Base-by-base conservation (phyloP, 2,329 filamentous ascomycete species). In the Colletotrichum gigasporum region DNA sequence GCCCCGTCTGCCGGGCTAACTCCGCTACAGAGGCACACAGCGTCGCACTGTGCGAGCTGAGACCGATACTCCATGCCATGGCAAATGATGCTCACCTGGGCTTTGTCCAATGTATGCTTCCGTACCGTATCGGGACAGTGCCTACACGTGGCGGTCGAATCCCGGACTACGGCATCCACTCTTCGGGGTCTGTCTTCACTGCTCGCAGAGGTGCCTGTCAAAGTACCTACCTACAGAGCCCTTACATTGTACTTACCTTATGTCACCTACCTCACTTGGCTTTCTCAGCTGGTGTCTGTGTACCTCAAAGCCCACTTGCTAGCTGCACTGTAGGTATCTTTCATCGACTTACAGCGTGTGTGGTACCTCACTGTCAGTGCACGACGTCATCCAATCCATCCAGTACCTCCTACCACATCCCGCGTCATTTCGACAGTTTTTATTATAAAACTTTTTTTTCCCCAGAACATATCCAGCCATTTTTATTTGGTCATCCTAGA, bases 361-460 rank as follows among this genome's bases (percentile, higher is more conserved):
- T n/a, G 47, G 47, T 22, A 51, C 28, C n/a, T 51, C 47, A 11
- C n/a, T 51, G 32, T 28, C 47, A 20, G 32, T 24, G 32, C 32
- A 28, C 47, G 35, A 16, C 37, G 48, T 39, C 48, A 52, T 22
- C 16, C 37, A 26, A n/a, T 37, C 26, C 32, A 37, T 42, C 4
- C 20, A n/a, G 32, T 32, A 37, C 37, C 28, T 30, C 32, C 22
- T 60, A 28, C 37, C n/a, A 28, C 59, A 58, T 51, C 35, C 54
- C 37, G 30, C 60, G 45, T 63, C 54, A 63, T 59, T 63, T 44
- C 44, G 35, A 50, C 28, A 37, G 37, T 50, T 12, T 39, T 34
- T 24, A 28, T 26, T 50, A 52, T 63, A 59, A 59, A 61, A 32
- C 32, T 39, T 51, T 34, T 44, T 35, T 50, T 26, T 63, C 45